These are phyloP conservation scores for Globisporangium ultimum DNA, from an alignment of 352 stramenopile species.

Conservation along the genomic window DNA sequence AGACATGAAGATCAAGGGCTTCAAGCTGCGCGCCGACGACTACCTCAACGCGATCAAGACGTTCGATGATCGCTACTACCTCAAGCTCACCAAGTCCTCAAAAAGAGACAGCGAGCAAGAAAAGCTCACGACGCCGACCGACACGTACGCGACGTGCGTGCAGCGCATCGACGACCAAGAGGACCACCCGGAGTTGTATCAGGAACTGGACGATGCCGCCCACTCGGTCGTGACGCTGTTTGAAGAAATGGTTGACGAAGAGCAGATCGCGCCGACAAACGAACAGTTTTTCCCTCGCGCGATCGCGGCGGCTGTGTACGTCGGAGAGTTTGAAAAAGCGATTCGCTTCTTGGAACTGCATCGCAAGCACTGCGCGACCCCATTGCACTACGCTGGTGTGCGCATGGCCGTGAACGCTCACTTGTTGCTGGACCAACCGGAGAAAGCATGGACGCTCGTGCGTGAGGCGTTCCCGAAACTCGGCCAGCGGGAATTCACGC, in stretches of 20 bases:
- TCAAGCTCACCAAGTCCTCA: conserved; percentile 12
- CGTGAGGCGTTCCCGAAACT: conserved; percentile 22
- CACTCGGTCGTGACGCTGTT: conserved; percentile 44
- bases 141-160: conserved; percentile 45
- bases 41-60: conserved; percentile 48
- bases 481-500: conserved; percentile 20
- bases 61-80: conserved; percentile 48
- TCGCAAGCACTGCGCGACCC: conserved; percentile 18
- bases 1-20: conserved; percentile 71
- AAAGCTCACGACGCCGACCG: conserved; percentile 24
- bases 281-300: conserved; percentile 42
- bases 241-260: conserved; percentile 59
- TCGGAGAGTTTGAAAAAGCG: conserved; percentile 48
- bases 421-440: conserved; percentile 44
- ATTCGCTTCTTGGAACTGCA: conserved; percentile 34
- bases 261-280: conserved; percentile 28
- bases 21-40: conserved; percentile 48
- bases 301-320: conserved; percentile 48
- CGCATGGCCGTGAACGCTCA: conserved; percentile 53
- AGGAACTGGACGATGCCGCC: conserved; percentile 29
- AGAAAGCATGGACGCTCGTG: conserved; percentile 38
- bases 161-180: conserved; percentile 38
- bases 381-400: conserved; percentile 36
- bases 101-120: conserved; percentile 11
- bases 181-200: conserved; percentile 35